phyloP scores from a whole-genome alignment of 2,329 filamentous ascomycete species.

The Fusarium sp. region DNA sequence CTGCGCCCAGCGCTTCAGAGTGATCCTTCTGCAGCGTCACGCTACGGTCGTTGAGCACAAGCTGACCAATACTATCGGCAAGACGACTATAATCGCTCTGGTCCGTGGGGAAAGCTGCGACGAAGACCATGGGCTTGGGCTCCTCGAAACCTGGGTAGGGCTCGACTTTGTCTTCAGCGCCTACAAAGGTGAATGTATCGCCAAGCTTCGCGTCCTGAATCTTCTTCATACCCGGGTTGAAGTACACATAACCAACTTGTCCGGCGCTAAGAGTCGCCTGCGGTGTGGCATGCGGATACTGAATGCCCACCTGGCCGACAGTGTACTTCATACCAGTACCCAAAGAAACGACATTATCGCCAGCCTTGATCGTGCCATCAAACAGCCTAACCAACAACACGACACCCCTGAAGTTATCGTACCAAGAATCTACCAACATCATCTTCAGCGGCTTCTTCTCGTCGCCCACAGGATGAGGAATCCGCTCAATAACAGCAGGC shows the following conservation, averaged over 20 bases:
- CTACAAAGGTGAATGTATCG: constrained; percentile 91
- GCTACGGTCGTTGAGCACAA: constrained; percentile 94
- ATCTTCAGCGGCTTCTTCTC: constrained; percentile 81
- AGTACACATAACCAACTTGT: constrained; percentile 96
- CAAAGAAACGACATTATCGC: constrained; percentile 89
- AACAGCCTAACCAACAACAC: constrained; percentile 93
- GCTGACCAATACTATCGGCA: constrained; percentile 93
- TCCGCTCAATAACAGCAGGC: constrained; percentile 86
- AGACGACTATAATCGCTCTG: constrained; percentile 88
- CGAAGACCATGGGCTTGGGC: constrained; percentile 98
- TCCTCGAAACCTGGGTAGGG: constrained; percentile 95
- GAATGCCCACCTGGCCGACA: constrained; percentile 96
- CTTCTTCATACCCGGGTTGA: constrained; percentile 98
- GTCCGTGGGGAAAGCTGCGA: constrained; percentile 95
- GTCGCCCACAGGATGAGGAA: constrained; percentile 86
- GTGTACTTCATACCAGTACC: constrained; percentile 91
- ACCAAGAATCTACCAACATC: constrained; percentile 97
- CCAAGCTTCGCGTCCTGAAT: constrained; percentile 97
- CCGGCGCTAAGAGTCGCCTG: constrained; percentile 87
- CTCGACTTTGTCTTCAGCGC: constrained; percentile 81
- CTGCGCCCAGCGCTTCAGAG: constrained; percentile 92
- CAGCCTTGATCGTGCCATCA: constrained; percentile 85
- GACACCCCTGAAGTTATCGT: constrained; percentile 95
- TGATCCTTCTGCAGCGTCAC: constrained; percentile 95
- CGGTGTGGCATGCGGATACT: constrained; percentile 89